phyloP scores from a whole-genome alignment of 371 early-diverging fungal species.

The Cladochytrium tenue region DNA sequence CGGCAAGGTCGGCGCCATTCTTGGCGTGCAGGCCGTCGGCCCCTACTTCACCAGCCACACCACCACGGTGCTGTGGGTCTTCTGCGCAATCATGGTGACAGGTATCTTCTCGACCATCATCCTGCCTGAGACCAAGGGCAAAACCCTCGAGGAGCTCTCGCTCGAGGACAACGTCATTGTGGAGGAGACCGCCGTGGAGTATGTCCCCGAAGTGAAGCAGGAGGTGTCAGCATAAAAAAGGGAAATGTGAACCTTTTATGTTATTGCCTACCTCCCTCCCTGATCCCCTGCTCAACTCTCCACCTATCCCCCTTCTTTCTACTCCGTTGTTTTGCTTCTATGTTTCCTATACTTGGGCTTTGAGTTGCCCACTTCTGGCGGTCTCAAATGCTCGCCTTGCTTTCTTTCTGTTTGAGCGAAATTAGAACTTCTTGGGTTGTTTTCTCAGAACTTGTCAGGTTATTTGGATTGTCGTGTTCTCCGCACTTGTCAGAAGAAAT shows the following conservation, averaged over 20 bases:
- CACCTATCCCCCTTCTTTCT: too few species aligned
- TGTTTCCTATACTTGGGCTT: not conserved
- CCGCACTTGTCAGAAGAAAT: too few species aligned
- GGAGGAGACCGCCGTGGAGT: not conserved
- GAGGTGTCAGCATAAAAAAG: not conserved
- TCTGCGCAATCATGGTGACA: conserved; percentile 32
- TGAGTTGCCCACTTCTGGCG: too few species aligned
- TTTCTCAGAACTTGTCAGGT: too few species aligned
- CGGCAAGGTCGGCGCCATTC: conserved; percentile 84
- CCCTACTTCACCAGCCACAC: conserved; percentile 20
- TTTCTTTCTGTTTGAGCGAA: not conserved
- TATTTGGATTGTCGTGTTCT: too few species aligned
- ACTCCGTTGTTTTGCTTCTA: not conserved
- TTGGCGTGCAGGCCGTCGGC: conserved; percentile 37
- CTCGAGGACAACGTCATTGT: conserved; percentile 5
- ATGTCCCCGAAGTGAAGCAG: not conserved
- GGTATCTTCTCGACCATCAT: conserved; percentile 50
- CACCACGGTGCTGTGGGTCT: conserved; percentile 17
- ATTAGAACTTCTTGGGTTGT: too few species aligned
- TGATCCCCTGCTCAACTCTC: too few species aligned
- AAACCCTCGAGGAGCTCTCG: conserved; percentile 65
- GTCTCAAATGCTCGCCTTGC: conserved; percentile 2
- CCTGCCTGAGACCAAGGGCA: conserved; percentile 76
- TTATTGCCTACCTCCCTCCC: not conserved
- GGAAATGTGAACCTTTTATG: not conserved